These are phyloP conservation scores for Fagopyrum tataricum DNA, from an alignment of 148 eudicot genomes.

Conservation along the genomic window DNA sequence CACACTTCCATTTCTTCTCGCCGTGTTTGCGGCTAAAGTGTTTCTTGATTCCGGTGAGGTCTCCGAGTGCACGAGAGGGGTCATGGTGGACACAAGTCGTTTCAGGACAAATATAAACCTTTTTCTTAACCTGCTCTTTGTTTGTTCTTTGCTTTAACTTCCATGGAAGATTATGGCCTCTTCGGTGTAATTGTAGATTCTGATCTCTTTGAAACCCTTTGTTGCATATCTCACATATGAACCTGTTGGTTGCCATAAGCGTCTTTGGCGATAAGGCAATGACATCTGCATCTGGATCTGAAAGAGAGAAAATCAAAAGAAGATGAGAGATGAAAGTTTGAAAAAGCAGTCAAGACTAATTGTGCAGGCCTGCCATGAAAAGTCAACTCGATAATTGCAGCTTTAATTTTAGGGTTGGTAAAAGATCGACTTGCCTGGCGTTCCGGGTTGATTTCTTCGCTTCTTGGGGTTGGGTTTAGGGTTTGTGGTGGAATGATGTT, in stretches of 20 bases:
- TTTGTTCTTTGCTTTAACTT: slow-evolving; percentile 53
- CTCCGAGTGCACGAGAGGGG: slow-evolving; percentile 85
- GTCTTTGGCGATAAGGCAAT: slow-evolving; percentile 77
- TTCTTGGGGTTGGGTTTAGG: slow-evolving; percentile 46
- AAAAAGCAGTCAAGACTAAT: neutral
- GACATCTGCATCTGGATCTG: slow-evolving; percentile 95
- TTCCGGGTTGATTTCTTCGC: slow-evolving; percentile 67
- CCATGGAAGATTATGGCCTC: slow-evolving; percentile 92
- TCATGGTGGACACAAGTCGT: slow-evolving; percentile 82
- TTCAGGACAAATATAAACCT: slow-evolving; percentile 85
- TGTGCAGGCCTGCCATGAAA: neutral
- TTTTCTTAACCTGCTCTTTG: slow-evolving; percentile 48
- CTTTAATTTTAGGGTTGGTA: neutral
- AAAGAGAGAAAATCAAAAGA: neutral
- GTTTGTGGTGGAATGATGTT: neutral
- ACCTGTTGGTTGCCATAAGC: slow-evolving; percentile 78
- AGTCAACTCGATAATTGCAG: slow-evolving; percentile 3
- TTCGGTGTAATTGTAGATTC: slow-evolving; percentile 74
- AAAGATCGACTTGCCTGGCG: slow-evolving; percentile 48
- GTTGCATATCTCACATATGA: slow-evolving; percentile 87
- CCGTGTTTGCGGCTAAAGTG: slow-evolving; percentile 88
- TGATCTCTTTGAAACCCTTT: slow-evolving; percentile 93
- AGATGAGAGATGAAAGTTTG: neutral
- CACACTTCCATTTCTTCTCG: slow-evolving; percentile 93
- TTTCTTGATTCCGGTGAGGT: slow-evolving; percentile 84